A percentile compares a stretch with the other conserved stretches of the same genome.
phyloP scores from a whole-genome alignment of 2,329 filamentous ascomycete species.

The Aspergillus sp. region DNA sequence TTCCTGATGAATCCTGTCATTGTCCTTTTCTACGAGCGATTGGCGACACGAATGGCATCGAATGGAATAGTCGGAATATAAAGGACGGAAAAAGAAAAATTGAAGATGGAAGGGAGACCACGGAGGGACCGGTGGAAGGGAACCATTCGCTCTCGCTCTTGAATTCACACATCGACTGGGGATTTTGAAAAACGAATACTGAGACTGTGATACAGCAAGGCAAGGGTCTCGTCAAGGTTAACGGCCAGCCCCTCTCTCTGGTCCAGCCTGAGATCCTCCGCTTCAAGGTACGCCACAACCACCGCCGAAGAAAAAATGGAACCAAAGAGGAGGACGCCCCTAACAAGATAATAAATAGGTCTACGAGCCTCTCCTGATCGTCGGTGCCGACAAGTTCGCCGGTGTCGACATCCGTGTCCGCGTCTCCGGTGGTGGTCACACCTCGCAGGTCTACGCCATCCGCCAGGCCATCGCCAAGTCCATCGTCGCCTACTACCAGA shows the following conservation, averaged over 20 bases:
- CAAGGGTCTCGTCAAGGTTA: conserved; percentile 95
- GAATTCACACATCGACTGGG: conserved; percentile 1
- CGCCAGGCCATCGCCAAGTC: conserved; percentile 98
- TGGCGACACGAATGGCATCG: neutral
- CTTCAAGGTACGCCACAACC: conserved; percentile 67
- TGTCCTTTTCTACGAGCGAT: neutral
- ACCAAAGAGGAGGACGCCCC: conserved; percentile 3
- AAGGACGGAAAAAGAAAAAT: conserved; percentile 9
- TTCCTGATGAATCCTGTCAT: conserved; percentile 1
- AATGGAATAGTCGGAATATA: conserved; percentile 2
- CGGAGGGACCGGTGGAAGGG: neutral
- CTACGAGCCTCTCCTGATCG: conserved; percentile 96
- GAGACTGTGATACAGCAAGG: conserved; percentile 50
- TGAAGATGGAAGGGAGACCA: neutral
- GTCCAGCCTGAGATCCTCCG: conserved; percentile 94
- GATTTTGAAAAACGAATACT: conserved; percentile 17
- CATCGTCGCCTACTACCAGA: conserved; percentile 98
- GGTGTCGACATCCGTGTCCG: conserved; percentile 96
- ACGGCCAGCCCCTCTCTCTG: conserved; percentile 89
- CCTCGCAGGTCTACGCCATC: conserved; percentile 95
- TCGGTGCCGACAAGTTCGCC: conserved; percentile 95
- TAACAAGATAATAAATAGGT: conserved; percentile 49
- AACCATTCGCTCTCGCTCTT: conserved; percentile 1
- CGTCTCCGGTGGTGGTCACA: conserved; percentile 95
- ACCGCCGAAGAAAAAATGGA: conserved; percentile 1